These are phyloP conservation scores for Crotalaria pallida DNA, from an alignment of 306 rosid species.

Conservation along the genomic window DNA sequence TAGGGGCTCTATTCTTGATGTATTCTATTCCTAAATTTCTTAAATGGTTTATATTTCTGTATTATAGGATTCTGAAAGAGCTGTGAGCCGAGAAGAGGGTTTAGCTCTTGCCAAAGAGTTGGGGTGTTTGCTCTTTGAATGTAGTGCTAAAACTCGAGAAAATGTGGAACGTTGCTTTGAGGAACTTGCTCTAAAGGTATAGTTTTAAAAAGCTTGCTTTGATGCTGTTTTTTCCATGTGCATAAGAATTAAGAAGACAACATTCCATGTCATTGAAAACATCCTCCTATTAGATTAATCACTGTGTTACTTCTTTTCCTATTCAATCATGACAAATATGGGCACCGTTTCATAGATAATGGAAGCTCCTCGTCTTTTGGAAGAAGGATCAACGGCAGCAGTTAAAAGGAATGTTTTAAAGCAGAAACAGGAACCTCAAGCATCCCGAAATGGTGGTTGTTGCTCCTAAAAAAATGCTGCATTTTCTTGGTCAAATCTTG, in stretches of 20 bases:
- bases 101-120: slow-evolving; percentile 76
- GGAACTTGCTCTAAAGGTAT: slow-evolving; percentile 91
- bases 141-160: slow-evolving; percentile 91
- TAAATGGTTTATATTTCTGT: not conserved
- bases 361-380: slow-evolving; percentile 90
- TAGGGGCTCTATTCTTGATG: not conserved
- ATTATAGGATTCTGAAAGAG: slow-evolving; percentile 78
- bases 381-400: slow-evolving; percentile 72
- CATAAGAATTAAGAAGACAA: not conserved
- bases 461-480: slow-evolving; percentile 47
- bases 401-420: slow-evolving; percentile 70
- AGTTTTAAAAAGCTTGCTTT: not conserved
- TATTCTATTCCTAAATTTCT: not conserved
- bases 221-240: not conserved
- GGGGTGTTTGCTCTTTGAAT: slow-evolving; percentile 78
- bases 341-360: slow-evolving; percentile 53
- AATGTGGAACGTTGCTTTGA: slow-evolving; percentile 90
- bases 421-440: slow-evolving; percentile 60
- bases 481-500: slow-evolving; percentile 38
- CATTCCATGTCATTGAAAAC: not conserved
- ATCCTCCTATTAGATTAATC: not conserved
- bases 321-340: slow-evolving; percentile 16
- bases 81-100: slow-evolving; percentile 89
- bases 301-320: not conserved
- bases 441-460: slow-evolving; percentile 48